phyloP scores from a whole-genome alignment of 2,329 filamentous ascomycete species.

The Sarocladium kiliense region DNA sequence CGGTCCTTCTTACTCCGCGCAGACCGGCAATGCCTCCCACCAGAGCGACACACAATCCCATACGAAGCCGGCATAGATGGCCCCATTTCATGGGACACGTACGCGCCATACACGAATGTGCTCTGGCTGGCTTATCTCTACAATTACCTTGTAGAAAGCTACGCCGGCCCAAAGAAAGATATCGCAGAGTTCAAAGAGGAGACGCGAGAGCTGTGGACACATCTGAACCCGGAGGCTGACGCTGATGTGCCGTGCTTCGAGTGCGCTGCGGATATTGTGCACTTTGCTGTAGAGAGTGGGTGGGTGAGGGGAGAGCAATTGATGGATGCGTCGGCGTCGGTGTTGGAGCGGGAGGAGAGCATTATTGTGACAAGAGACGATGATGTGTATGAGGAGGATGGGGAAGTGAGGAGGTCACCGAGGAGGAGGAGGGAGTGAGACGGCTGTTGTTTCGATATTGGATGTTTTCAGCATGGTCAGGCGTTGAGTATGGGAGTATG shows the following conservation, averaged over 20 bases:
- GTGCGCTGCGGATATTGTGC: constrained; percentile 50
- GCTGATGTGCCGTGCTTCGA: constrained; percentile 44
- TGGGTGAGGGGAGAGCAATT: constrained; percentile 53
- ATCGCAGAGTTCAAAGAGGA: constrained; percentile 39
- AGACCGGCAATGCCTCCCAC: constrained; percentile 44
- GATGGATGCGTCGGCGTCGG: constrained; percentile 29
- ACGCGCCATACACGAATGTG: constrained; percentile 59
- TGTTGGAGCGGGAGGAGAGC: constrained; percentile 35
- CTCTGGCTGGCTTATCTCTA: constrained; percentile 61
- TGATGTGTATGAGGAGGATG: constrained; percentile 15
- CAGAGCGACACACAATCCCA: constrained; percentile 39
- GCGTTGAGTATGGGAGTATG: not conserved
- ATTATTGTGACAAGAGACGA: constrained; percentile 28
- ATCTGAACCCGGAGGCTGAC: constrained; percentile 47
- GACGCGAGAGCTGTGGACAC: constrained; percentile 48
- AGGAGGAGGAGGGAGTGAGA: constrained; percentile 11
- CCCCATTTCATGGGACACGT: constrained; percentile 47
- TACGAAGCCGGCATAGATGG: constrained; percentile 42
- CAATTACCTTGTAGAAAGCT: constrained; percentile 43
- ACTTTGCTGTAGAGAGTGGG: constrained; percentile 52
- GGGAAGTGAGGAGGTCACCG: constrained; percentile 19
- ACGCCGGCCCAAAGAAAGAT: constrained; percentile 40
- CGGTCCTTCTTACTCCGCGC: constrained; percentile 50
- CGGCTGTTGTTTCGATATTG: not conserved
- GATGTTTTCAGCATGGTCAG: not conserved